Base-by-base conservation (phyloP, 148 eudicot species). In the Amaranthus palmeri region DNA sequence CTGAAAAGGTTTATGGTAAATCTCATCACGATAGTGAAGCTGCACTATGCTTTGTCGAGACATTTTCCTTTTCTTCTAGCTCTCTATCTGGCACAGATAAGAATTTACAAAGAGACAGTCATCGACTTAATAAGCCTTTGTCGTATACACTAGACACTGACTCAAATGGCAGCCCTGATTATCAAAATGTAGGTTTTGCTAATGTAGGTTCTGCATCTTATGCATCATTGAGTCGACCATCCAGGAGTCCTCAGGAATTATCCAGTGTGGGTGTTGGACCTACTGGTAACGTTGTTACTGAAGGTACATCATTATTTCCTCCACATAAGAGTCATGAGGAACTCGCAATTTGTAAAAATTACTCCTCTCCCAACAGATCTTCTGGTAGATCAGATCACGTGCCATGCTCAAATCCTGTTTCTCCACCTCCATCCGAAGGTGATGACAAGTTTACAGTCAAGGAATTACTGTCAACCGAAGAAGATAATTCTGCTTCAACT, bases 391-490 rank as follows among this genome's bases (percentile, higher is more conserved):
- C 78, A 59, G 85, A 90, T 81, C 59, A 61, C 59, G 70, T 77
- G 60, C 67, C 81, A 6, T 69, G 74, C 75, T 79, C 79, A 54
- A 83, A 79, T 65, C 74, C 80, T 54, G 54, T 72, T 25, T 80
- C 87, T 58, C 76, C 79, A 67, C 78, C 87, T 58, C 76, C 80
- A 67, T 73, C 82, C 48, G 75, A 54, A 54, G 89, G 82, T 74
- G 86, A 86, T 78, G 93, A 95, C 64, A 86, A 91, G 81, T 91
- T 84, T 79, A 91, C 92, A 54, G 90, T 88, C 11, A 86, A 84
- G 70, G 92, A 91, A 72, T 85, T 78, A 60, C 67, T 86, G 65
- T 80, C 91, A 45, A 75, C 88, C 3, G 84, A 71, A 8, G 71
- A 72, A 42, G 86, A 83, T 50, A 79, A 61, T 11, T 67, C 77